These are phyloP conservation scores for Termitomyces eurrhizus DNA, from an alignment of 768 basidiomycete genomes.

Conservation along the genomic window DNA sequence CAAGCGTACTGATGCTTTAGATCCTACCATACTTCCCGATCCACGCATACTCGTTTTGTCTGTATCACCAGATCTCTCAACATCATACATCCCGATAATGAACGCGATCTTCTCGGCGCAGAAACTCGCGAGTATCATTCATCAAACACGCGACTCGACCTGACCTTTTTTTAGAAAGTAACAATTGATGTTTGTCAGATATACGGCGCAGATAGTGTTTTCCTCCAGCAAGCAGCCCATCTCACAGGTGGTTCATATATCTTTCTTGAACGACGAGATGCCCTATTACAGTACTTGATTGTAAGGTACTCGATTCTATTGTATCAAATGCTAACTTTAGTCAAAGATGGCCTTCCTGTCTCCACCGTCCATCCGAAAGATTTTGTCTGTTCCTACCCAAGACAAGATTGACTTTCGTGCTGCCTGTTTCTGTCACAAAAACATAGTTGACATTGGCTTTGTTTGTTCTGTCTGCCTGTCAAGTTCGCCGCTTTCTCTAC, in stretches of 20 bases:
- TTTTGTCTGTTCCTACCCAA: slow-evolving; percentile 84
- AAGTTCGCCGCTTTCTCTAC: slow-evolving; percentile 51
- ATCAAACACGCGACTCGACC: not conserved
- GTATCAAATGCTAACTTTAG: slow-evolving; percentile 2
- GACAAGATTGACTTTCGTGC: slow-evolving; percentile 96
- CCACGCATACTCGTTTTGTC: slow-evolving; percentile 66
- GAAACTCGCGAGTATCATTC: slow-evolving; percentile 64
- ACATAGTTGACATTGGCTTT: slow-evolving; percentile 93
- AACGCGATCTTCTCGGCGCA: slow-evolving; percentile 99
- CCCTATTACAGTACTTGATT: slow-evolving; percentile 88
- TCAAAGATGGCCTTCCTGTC: slow-evolving; percentile 74
- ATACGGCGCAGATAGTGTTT: slow-evolving; percentile 85
- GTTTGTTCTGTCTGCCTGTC: slow-evolving; percentile 99
- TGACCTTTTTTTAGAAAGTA: slow-evolving; percentile 63
- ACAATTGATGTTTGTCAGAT: slow-evolving; percentile 96
- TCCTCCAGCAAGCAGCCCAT: slow-evolving; percentile 96
- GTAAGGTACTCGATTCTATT: slow-evolving; percentile 31
- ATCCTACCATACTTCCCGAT: slow-evolving; percentile 30
- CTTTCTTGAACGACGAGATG: slow-evolving; percentile 73
- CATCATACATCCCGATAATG: slow-evolving; percentile 97
- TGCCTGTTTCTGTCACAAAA: slow-evolving; percentile 98
- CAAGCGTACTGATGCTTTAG: slow-evolving; percentile 25
- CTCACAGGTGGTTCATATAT: slow-evolving; percentile 94
- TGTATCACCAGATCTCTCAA: slow-evolving; percentile 85
- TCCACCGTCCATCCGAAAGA: slow-evolving; percentile 59